These are phyloP conservation scores for Aureobasidium sp. DNA, from an alignment of 2,329 filamentous ascomycete species.

Conservation along the genomic window DNA sequence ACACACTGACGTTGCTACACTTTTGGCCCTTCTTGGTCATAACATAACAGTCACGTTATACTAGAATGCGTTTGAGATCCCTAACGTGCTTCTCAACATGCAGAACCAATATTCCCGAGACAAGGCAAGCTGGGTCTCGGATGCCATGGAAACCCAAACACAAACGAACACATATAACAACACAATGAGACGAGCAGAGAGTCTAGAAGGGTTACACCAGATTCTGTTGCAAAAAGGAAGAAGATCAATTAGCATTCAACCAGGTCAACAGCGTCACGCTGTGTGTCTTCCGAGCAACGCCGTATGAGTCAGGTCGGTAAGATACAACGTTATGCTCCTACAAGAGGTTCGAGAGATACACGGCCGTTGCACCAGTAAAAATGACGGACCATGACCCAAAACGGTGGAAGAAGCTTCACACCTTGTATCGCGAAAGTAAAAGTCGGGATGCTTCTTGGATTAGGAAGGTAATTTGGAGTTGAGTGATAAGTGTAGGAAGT, in stretches of 20 bases:
- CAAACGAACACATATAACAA: background rate
- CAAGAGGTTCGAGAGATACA: background rate
- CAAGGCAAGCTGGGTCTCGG: background rate
- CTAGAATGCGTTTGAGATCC: background rate
- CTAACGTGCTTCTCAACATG: background rate
- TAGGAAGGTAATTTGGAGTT: no score
- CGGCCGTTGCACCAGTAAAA: background rate
- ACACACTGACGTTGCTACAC: background rate
- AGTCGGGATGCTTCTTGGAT: background rate
- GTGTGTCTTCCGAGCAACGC: background rate
- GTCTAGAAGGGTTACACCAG: no score
- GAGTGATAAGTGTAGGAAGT: no score
- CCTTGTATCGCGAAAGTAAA: background rate
- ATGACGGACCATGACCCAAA: background rate
- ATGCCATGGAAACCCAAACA: background rate
- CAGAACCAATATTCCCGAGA: background rate
- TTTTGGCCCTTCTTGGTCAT: background rate
- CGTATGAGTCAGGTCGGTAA: background rate
- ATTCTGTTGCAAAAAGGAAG: background rate
- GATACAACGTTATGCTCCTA: background rate
- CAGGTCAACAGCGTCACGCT: background rate
- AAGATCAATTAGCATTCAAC: no score
- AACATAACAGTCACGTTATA: background rate
- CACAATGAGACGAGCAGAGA: background rate
- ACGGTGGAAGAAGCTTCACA: background rate